These are phyloP conservation scores for Scleroderma bovista DNA, from an alignment of 768 basidiomycete genomes.

Conservation along the genomic window DNA sequence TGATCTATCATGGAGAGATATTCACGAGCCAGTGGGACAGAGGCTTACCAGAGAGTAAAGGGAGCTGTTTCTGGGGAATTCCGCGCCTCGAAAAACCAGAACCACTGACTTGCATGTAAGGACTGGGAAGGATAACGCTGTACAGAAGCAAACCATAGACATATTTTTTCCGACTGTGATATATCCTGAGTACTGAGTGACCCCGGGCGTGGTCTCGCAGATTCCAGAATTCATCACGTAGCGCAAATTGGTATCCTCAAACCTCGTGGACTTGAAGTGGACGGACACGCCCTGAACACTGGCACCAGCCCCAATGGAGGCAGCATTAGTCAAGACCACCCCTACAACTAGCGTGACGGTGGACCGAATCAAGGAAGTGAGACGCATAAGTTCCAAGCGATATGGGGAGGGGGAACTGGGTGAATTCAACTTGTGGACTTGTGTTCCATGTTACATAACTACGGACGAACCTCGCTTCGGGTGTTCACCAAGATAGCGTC, in stretches of 20 bases:
- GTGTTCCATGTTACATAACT: too few species aligned
- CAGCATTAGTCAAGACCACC: not conserved
- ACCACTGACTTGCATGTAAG: slow-evolving; percentile 41
- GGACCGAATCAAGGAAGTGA: not conserved
- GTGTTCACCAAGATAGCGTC: too few species aligned
- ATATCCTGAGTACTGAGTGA: slow-evolving; percentile 58
- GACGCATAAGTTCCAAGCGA: too few species aligned
- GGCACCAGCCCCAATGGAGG: not conserved
- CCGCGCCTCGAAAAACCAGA: slow-evolving; percentile 70
- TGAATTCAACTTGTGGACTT: too few species aligned
- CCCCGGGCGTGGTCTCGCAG: slow-evolving; percentile 60
- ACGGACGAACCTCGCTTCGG: too few species aligned
- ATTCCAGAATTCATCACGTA: slow-evolving; percentile 55
- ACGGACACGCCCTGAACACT: not conserved
- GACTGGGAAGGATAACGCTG: not conserved
- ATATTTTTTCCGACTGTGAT: slow-evolving; percentile 51
- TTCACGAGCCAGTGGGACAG: not conserved
- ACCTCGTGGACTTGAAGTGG: slow-evolving; percentile 13
- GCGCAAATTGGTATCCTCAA: slow-evolving; percentile 31
- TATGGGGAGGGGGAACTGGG: too few species aligned
- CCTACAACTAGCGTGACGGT: slow-evolving; percentile 1
- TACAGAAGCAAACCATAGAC: slow-evolving; percentile 42
- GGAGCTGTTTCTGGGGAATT: slow-evolving; percentile 55
- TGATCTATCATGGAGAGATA: slow-evolving; percentile 15
- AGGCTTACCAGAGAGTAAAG: slow-evolving; percentile 54